Conservation (phyloP, 495 filamentous ascomycete genomes). For the Acidiella bohemica region DNA sequence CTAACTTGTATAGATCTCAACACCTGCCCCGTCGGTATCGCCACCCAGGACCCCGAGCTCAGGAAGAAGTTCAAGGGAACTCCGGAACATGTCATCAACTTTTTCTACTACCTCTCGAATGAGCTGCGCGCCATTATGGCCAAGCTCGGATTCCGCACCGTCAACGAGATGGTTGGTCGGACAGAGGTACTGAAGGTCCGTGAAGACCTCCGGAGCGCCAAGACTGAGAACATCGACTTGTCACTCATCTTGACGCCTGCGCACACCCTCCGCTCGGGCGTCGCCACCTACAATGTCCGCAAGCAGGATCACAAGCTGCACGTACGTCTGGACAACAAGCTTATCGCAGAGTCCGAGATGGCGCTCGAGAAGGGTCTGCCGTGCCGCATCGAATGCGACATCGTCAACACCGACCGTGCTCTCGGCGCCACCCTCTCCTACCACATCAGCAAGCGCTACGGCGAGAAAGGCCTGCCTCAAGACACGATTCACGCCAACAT, state of each 20-base stretch:
- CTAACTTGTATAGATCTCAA: constrained; percentile 33
- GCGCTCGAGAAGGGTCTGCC: constrained; percentile 93
- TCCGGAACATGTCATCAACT: constrained; percentile 98
- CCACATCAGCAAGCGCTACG: constrained; percentile 85
- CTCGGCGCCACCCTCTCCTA: constrained; percentile 94
- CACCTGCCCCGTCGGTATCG: constrained; percentile 93
- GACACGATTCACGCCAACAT: constrained; percentile 97
- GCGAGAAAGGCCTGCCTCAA: constrained; percentile 77
- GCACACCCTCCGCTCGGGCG: constrained; percentile 88
- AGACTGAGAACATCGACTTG: constrained; percentile 88
- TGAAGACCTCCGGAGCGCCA: constrained; percentile 75
- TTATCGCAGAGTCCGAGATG: constrained; percentile 93
- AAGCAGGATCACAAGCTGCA: constrained; percentile 96
- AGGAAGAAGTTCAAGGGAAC: constrained; percentile 90
- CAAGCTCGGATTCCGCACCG: constrained; percentile 80
- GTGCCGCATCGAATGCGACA: constrained; percentile 89
- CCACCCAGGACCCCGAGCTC: constrained; percentile 89
- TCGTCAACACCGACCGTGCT: constrained; percentile 95
- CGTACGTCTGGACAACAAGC: constrained; percentile 91
- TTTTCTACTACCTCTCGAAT: constrained; percentile 98
- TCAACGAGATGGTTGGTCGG: constrained; percentile 98
- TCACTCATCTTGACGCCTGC: constrained; percentile 93
- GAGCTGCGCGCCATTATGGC: constrained; percentile 98
- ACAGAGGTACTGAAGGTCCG: constrained; percentile 77
- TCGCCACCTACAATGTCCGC: constrained; percentile 96